phyloP scores from a whole-genome alignment of 1,284 basidiomycete genomes.

The Cryptococcus sp. region DNA sequence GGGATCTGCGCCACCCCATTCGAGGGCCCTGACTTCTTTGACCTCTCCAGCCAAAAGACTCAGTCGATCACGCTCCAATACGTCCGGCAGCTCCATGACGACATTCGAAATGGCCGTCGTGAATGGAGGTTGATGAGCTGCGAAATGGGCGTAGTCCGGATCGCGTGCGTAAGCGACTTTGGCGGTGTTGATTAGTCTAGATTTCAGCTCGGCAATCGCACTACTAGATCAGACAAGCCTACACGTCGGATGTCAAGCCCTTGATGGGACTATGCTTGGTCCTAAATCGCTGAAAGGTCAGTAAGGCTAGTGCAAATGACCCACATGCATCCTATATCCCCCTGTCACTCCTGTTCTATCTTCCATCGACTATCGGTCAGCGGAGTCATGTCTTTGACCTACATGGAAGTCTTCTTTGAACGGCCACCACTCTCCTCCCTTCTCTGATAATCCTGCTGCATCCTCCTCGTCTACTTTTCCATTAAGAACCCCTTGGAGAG shows the following conservation, averaged over 20 bases:
- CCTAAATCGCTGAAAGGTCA: conserved; percentile 65
- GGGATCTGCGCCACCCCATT: conserved; percentile 29
- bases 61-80: conserved; percentile 13
- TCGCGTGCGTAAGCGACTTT: conserved; percentile 55
- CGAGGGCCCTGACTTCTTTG: conserved; percentile 11
- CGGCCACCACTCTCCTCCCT: conserved; percentile 68
- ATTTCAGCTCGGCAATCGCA: neutral
- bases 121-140: conserved; percentile 49
- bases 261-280: conserved; percentile 70
- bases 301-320: no score
- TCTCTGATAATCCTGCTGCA: conserved; percentile 53
- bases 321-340: conserved; percentile 48
- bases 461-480: conserved; percentile 51
- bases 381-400: conserved; percentile 9
- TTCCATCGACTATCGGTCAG: conserved; percentile 26
- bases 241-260: conserved; percentile 80
- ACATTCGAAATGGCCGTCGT: conserved; percentile 26
- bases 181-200: conserved; percentile 58
- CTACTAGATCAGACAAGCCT: conserved; percentile 37
- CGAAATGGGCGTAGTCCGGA: conserved; percentile 55
- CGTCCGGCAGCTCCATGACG: conserved; percentile 29
- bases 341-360: conserved; percentile 53
- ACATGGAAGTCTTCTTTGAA: conserved; percentile 65
- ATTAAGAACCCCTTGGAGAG: conserved; percentile 60
- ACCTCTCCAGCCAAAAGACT: neutral